phyloP scores from a whole-genome alignment of 1,139 yeast species.

The Citeromyces siamensis region DNA sequence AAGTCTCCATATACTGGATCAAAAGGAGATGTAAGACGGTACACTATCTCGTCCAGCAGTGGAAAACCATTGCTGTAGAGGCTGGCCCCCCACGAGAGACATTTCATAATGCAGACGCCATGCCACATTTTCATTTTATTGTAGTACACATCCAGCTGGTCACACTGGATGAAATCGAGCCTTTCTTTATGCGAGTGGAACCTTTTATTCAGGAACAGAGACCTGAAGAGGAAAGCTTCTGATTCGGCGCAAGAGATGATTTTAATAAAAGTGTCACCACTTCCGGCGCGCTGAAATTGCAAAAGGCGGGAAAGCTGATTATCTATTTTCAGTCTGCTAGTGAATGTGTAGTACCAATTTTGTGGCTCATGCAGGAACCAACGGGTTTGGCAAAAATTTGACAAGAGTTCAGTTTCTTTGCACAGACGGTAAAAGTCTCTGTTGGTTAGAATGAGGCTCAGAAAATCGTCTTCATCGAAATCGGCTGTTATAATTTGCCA shows the following conservation, averaged over 20 bases:
- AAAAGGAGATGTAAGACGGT: neutral
- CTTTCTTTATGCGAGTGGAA: neutral
- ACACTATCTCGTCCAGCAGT: neutral
- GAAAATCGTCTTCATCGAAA: neutral
- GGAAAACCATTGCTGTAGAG: neutral
- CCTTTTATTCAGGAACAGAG: neutral
- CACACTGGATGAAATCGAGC: neutral
- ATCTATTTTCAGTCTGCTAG: neutral
- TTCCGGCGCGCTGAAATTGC: no score
- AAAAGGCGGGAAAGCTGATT: neutral
- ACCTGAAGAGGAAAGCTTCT: neutral
- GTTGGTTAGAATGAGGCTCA: constrained; percentile 1
- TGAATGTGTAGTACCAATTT: neutral
- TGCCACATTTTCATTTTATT: neutral
- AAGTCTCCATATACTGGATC: neutral
- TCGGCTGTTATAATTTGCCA: neutral
- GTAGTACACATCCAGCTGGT: no score
- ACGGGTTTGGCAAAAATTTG: neutral
- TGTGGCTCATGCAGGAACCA: neutral
- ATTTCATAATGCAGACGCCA: neutral
- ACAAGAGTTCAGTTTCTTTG: neutral
- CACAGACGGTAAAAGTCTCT: neutral
- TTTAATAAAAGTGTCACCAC: no score
- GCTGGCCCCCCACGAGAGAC: neutral
- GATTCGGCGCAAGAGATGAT: neutral